Conservation (phyloP, 345 rosid genomes). For the Bruguiera gymnorhiza region DNA sequence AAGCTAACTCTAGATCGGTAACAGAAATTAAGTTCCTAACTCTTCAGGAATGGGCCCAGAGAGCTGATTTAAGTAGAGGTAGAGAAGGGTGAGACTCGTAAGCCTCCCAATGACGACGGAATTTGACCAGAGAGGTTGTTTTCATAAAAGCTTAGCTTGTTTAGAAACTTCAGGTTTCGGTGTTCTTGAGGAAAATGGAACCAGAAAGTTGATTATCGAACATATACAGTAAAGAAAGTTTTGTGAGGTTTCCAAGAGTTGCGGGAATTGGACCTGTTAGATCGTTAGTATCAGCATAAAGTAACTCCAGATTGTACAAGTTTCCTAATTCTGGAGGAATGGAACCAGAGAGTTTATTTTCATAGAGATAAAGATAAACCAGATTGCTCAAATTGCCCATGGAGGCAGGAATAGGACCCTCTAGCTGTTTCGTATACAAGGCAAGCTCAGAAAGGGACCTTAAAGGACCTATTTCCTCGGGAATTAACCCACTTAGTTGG, state of each 20-base stretch:
- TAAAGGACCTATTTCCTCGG: not conserved
- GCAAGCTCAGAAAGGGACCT: slow-evolving; percentile 12
- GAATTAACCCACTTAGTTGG: too few species aligned
- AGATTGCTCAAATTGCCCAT: slow-evolving; percentile 9
- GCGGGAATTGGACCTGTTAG: slow-evolving; percentile 20
- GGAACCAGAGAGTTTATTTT: slow-evolving; percentile 5
- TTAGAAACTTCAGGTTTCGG: slow-evolving; percentile 9
- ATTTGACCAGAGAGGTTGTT: slow-evolving; percentile 19
- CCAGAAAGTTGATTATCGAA: not conserved
- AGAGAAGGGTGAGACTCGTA: not conserved
- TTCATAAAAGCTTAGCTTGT: not conserved
- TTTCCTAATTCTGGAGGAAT: slow-evolving; percentile 26
- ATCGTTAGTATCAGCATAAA: slow-evolving; percentile 11
- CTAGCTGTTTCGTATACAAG: slow-evolving; percentile 12
- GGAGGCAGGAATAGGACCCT: slow-evolving; percentile 21
- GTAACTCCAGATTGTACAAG: slow-evolving; percentile 2
- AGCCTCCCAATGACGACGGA: slow-evolving; percentile 3
- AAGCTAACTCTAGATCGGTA: not conserved
- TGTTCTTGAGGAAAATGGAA: not conserved
- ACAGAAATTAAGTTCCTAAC: not conserved
- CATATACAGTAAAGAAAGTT: not conserved
- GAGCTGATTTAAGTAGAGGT: not conserved
- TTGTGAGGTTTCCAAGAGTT: slow-evolving; percentile 16
- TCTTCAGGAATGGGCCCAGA: not conserved
- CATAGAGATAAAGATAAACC: not conserved